Base-by-base conservation (phyloP, 805 yeast species). In the Schwanniomyces yamadae region DNA sequence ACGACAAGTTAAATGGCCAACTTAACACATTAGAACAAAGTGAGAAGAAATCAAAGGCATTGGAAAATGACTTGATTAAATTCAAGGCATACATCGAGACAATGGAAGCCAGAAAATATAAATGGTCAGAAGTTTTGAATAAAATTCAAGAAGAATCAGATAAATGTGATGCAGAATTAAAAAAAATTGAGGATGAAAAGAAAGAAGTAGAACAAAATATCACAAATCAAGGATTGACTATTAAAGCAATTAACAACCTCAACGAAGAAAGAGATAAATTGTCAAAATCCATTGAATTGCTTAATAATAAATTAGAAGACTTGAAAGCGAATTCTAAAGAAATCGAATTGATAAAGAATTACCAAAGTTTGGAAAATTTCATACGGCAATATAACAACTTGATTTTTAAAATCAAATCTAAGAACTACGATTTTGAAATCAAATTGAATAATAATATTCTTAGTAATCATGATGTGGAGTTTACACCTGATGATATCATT, bases 71-170 rank as follows among this genome's bases (percentile, higher is more conserved):
- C 56, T 67, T 83, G 28, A 63, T 66, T 28, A 83, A 84, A 56
- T 84, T 86, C 50, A 73, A 76, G 48, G 82, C 79, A n/a, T 86
- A 83, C 52, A 78, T 84, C 35, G 77, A 77, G 28, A 69, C 77
- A 6, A 80, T 84, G 77, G 76, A 79, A 46, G 64, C 66, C n/a
- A 69, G 86, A 41, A 82, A 80, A 45, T 46, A 55, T 10, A 80
- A 78, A 52, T 84, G 95, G 93, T 68, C 73, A 2, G 59, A 50
- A 12, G 74, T 78, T 28, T 54, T 87, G 32, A 64, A 69, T n/a
- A 77, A 77, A 44, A 73, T 84, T 40, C 65, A 69, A 21, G 57
- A 55, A 5, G 93, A 85, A 49, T 71, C 81, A 28, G 58, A 50
- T 2, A 54, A 57, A 24, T 63, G 77, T 40, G 68, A 65, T 34